Percentiles rank a stretch among this genome's conserved stretches.
phyloP scores from a whole-genome alignment of 1,284 basidiomycete species.

The Peniophora sp. region DNA sequence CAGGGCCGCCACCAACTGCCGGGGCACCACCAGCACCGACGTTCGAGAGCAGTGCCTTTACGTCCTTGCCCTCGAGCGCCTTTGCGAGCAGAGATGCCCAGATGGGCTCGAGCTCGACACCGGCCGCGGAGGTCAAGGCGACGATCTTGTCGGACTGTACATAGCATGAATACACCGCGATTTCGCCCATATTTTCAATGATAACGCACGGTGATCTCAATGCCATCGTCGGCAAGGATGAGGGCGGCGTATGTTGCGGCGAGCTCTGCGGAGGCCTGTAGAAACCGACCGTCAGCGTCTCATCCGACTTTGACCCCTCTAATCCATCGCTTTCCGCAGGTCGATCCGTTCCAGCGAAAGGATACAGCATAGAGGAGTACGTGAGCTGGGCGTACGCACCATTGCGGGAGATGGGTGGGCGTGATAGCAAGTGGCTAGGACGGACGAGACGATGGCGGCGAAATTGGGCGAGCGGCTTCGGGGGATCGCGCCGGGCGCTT shows the following conservation, averaged over 20 bases:
- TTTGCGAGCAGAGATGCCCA: conserved; percentile 97
- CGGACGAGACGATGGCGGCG: neutral
- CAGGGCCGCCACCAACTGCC: conserved; percentile 51
- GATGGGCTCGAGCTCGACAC: conserved; percentile 89
- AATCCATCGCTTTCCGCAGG: neutral
- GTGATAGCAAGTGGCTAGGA: neutral
- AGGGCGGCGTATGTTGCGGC: conserved; percentile 89
- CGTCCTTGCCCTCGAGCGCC: conserved; percentile 95
- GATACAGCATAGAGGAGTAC: neutral
- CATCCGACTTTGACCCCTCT: neutral
- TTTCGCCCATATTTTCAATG: neutral
- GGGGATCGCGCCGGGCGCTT: neutral
- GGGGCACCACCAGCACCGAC: conserved; percentile 82
- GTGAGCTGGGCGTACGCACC: neutral
- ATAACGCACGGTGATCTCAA: conserved; percentile 90
- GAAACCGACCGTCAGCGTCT: conserved; percentile 3
- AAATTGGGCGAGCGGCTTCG: neutral
- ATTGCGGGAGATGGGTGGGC: neutral
- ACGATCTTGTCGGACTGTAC: conserved; percentile 85
- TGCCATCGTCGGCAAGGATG: conserved; percentile 93
- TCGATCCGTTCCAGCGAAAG: neutral
- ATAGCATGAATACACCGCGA: neutral
- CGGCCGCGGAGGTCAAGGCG: conserved; percentile 77
- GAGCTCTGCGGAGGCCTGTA: conserved; percentile 62
- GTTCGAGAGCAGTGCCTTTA: conserved; percentile 92